Base-by-base conservation (phyloP, 1,284 basidiomycete species). In the Irpex sp. region DNA sequence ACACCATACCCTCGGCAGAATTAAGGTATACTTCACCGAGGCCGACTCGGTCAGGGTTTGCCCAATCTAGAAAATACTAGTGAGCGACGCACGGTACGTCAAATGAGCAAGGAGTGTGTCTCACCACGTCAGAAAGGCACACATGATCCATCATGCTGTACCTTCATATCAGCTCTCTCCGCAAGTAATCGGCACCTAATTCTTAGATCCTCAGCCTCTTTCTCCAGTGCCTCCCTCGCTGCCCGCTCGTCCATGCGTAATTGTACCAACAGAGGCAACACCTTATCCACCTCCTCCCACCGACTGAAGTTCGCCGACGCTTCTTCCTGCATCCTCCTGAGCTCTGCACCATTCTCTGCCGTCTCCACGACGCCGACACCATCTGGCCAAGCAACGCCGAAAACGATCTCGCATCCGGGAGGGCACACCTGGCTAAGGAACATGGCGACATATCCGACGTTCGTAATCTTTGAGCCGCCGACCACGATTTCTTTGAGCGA, bases 131-230 rank as follows among this genome's bases (percentile, higher is more conserved):
- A 76, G n/a, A 68, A 57, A 58, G 69, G 60, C 13, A 68, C 46
- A 57, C 75, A 75, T 8, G 66, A 64, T 0, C 67, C 66, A 36
- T 72, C 71, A 50, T 55, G 61, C 8, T 61, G 57, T 47, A 66
- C 50, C 0, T 64, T 71, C 15, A 67, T 61, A n/a, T 57, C 66
- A 59, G 66, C 63, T 59, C 69, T 75, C 65, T 81, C 83, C 69
- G 76, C 76, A 66, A 85, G 67, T 11, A 84, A 70, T 50, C 71
- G 74, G 60, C 77, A 82, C 65, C 82, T 69, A 68, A 79, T 76
- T 60, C 80, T 74, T 68, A 87, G 66, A 66, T 86, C 85, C 70
- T 83, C 78, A 43, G 85, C 77, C 68, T 87, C 85, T 43, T 71
- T 68, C 69, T 79, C 74, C 68, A 86, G 65, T 60, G 69, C 71